Base-by-base conservation (phyloP, 176 grass and related monocot genomes). In the Phoenix dactylifera region DNA sequence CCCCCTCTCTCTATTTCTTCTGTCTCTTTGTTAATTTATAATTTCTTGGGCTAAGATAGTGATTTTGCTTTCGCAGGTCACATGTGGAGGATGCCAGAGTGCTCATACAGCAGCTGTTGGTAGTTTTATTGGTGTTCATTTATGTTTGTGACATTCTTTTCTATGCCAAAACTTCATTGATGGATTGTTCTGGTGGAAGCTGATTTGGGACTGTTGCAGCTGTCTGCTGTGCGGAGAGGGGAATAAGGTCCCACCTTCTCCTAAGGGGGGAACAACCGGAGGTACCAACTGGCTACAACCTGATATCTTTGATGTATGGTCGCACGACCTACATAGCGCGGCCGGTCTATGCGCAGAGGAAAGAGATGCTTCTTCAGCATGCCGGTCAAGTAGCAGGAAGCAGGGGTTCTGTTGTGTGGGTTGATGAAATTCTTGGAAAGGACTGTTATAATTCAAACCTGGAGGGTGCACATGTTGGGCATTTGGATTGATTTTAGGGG, bases 51-150 rank as follows among this genome's bases (percentile, higher is more conserved):
- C 32, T 9, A 9, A 35, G 26, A 10, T 35, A 35, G 9, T 35
- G 22, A 26, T 4, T 24, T 66, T 23, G 7, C 61, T 50, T 66
- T 55, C 10, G 18, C 58, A 95, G 86, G 76, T 96, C 49, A 90
- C 92, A 6, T 97, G 92, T 24, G 87, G 87, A 52, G 92, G 92
- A 66, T 85, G 78, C 75, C 87, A 91, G 80, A 90, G 92, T 69
- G 83, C 87, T 53, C 87, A 97, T 75, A 75, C 87, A 1, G 92
- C 92, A 64, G 84, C 92, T 20, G 58, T 88, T 2, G 92, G 92
- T 97, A 78, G 72, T 68, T 70, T 57, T 35, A 35, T 35, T 6
- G 6, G 7, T 1, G 32, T 35, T 35, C 32, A 35, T 35, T 35
- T 35, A 35, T 35, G 32, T 9, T 35, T 35, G 10, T 35, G 32